Base-by-base conservation (phyloP, 495 filamentous ascomycete species). In the Aspergillus panamensis region DNA sequence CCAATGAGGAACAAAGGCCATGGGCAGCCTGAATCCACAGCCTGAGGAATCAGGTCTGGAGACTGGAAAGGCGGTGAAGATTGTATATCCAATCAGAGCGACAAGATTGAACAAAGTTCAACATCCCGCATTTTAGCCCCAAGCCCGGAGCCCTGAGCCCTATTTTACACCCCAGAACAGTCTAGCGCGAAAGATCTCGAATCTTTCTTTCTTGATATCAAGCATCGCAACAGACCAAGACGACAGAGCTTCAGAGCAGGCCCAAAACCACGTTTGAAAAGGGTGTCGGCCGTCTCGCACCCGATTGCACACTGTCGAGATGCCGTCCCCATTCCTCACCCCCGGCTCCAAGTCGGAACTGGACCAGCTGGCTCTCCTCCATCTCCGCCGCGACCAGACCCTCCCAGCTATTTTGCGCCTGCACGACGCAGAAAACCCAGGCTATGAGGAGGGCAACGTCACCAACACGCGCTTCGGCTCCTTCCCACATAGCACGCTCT, bases 381-480 rank as follows among this genome's bases (percentile, higher is more conserved):
- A 95, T 68, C 82, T 97, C 17, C 87, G 85, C 53, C 86, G 92
- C 72, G 92, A 96, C 73, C 84, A 86, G 50, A 82, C 88, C 53
- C 76, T 87, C 48, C 91, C 93, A 21, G 77, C 87, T 16, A 81
- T 91, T 65, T 84, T 97, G 53, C 78, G 78, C 48, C 71, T 78
- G 25, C 71, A 77, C 21, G 78, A 84, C 25, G 83, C 82, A 20
- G 75, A 82, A 49, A 77, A 84, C 61, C 81, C 83, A 57, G 89
- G 89, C 60, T 90, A 92, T 62, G 80, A 80, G 21, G 91, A 94
- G 68, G 90, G 89, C 54, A 86, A 87, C 55, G 89, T 96, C 9
- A 83, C 87, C 55, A 97, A 94, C 69, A 99, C 94, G 2, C 87
- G 92, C 9, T 99, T 96, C 65, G 94, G 94, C 21, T 93, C 91